Percentiles rank a stretch among this genome's conserved stretches.
Evolutionary conservation across 164 flowering plant genomes (phyloP).

Genomic region (grape (Vitis vinifera)): DNA sequence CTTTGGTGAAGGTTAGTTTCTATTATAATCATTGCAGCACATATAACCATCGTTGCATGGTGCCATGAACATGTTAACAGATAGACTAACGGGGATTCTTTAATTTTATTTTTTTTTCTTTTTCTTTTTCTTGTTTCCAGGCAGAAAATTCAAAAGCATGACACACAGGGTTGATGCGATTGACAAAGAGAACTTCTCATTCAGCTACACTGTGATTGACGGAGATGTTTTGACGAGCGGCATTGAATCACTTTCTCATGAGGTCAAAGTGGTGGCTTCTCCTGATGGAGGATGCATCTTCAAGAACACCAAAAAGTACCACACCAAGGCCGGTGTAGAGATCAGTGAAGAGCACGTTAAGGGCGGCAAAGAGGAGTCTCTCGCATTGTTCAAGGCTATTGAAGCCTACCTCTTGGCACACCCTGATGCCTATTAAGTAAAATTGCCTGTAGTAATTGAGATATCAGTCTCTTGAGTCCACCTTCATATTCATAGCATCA

Average conservation of each 20-base stretch:
- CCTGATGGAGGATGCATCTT: slow-evolving; percentile 28
- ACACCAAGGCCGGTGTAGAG: too few relatives aligned
- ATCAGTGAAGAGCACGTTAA: too few relatives aligned
- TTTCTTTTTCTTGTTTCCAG: slow-evolving; percentile 17
- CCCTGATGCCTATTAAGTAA: too few relatives aligned
- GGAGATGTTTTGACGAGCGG: slow-evolving; percentile 13
- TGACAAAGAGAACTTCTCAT: slow-evolving; percentile 20
- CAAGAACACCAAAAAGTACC: slow-evolving; percentile 19
- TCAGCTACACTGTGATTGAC: slow-evolving; percentile 25
- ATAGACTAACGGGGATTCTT: too few relatives aligned
- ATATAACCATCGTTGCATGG: too few relatives aligned
- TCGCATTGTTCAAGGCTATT: slow-evolving; percentile 4
- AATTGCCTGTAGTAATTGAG: too few relatives aligned
- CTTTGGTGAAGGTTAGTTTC: slow-evolving; percentile 31
- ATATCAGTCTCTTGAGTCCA: too few relatives aligned
- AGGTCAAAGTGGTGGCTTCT: slow-evolving; percentile 14
- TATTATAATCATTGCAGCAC: too few relatives aligned
- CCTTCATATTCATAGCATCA: too few relatives aligned
- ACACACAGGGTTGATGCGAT: slow-evolving; percentile 26
- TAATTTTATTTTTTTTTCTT: too few relatives aligned
- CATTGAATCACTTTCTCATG: slow-evolving; percentile 23
- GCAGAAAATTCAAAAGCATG: slow-evolving; percentile 18
- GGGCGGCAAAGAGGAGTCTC: too few relatives aligned
- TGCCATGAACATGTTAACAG: background rate
- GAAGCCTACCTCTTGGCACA: background rate